Conservation (phyloP, 2,329 filamentous ascomycete genomes). For the Tolypocladium tropicale region DNA sequence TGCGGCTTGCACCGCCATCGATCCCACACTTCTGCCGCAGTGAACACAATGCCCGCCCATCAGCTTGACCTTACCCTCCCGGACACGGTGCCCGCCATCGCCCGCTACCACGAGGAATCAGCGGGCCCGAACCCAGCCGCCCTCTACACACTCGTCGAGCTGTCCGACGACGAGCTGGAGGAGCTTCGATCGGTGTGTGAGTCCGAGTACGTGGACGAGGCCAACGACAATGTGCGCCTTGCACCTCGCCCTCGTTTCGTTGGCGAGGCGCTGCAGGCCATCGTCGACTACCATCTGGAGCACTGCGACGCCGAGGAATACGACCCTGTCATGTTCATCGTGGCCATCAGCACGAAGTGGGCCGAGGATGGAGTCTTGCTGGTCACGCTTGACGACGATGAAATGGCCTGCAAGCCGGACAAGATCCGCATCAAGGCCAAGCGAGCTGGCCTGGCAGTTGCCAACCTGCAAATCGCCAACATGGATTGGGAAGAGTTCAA, state of each 20-base stretch:
- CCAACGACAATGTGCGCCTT: neutral
- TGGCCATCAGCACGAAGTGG: neutral
- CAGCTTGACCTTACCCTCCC: neutral
- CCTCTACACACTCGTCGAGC: neutral
- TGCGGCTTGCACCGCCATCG: neutral
- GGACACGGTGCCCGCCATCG: neutral
- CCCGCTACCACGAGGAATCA: neutral
- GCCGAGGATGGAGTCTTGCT: neutral
- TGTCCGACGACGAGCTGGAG: neutral
- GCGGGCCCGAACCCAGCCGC: neutral
- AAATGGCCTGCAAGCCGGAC: neutral
- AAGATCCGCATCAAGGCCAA: neutral
- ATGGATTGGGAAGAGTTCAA: neutral
- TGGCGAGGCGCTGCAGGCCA: neutral
- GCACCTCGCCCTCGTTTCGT: neutral
- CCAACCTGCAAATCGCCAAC: neutral
- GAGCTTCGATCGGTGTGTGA: neutral
- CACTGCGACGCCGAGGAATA: neutral
- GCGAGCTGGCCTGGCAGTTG: neutral
- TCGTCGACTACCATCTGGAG: neutral
- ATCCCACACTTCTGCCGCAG: too few relatives aligned
- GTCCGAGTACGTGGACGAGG: neutral
- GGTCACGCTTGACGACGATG: neutral
- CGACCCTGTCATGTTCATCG: neutral
- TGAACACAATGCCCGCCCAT: neutral